Conservation (phyloP, 371 early-diverging fungal genomes). For the Circinella minor region DNA sequence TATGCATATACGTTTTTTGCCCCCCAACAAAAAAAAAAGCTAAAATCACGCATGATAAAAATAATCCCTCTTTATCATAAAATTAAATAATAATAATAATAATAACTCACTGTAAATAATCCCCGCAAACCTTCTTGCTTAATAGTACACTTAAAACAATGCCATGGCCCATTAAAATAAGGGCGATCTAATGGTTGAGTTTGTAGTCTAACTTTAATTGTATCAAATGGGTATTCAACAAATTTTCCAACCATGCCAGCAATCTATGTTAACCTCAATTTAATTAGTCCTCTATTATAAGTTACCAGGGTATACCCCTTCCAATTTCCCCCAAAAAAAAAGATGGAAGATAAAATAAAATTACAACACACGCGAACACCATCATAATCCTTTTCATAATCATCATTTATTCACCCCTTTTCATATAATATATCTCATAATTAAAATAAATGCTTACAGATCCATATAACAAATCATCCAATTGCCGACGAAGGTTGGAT, state of each 20-base stretch:
- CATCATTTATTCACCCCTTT: too few relatives aligned
- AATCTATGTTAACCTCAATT: slow-evolving; percentile 41
- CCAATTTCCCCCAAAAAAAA: neutral
- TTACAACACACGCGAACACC: neutral
- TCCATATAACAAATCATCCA: slow-evolving; percentile 30
- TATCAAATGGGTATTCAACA: slow-evolving; percentile 97
- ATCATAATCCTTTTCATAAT: too few relatives aligned
- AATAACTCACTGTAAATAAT: slow-evolving; percentile 75
- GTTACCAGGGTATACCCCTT: neutral
- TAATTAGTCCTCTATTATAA: neutral
- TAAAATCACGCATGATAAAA: too few relatives aligned
- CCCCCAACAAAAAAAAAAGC: too few relatives aligned
- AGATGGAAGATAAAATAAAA: neutral
- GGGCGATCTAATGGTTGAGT: slow-evolving; percentile 76
- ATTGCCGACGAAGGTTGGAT: slow-evolving; percentile 23
- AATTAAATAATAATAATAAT: neutral
- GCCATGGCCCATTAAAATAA: slow-evolving; percentile 80
- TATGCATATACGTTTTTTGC: too few relatives aligned
- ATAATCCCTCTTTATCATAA: too few relatives aligned
- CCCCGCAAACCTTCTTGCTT: slow-evolving; percentile 77
- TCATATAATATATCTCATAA: too few relatives aligned
- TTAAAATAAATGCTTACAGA: slow-evolving; percentile 18
- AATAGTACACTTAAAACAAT: slow-evolving; percentile 79
- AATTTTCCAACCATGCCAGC: slow-evolving; percentile 93
- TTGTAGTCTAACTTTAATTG: slow-evolving; percentile 95